Base-by-base conservation (phyloP, 2,329 filamentous ascomycete genomes). In the Aspergillus glaucus region DNA sequence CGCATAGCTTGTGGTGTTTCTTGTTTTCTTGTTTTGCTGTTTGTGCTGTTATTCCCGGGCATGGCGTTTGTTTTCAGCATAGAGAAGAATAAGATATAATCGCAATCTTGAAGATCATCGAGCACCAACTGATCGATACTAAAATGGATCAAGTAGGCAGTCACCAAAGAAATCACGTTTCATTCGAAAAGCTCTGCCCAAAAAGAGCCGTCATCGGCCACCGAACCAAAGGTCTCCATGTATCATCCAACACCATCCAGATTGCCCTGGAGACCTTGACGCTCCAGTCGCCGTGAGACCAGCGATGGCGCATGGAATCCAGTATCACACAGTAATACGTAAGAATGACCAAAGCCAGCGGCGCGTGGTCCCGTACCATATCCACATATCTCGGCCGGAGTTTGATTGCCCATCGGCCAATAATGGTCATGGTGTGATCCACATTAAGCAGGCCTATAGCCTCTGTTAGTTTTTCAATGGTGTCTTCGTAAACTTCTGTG, bases 231-330 rank as follows among this genome's bases (percentile, higher is more conserved):
- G 62, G 58, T 47, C 59, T 64, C 63, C 63, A 67, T 42, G 57
- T 49, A 30, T 60, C 59, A 46, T 66, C 62, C 41, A 69, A 41
- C 14, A 61, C 50, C 30, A 54, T 49, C 63, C 65, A 68, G 19
- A 86, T 75, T 17, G 84, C 84, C 62, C 81, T 79, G 6, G 87
- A 79, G 57, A 87, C 83, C 48, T 81, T 77, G 14, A 79, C 76
- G 15, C 82, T 78, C 58, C 86, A 83, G 37, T 84, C 84, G 32
- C 81, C 76, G 8, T 87, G 68, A 79, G 84, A 88, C 85, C 85
- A 88, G 5, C 60, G 60, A 26, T 84, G 71, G 24, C 74, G 65
- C 51, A 85, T 76, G 52, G 81, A 74, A 36, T 76, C 75, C 55
- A 83, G 79, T 17, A 87, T 70, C 44, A 73, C 21, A 82, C 74